A percentile compares a stretch with the other conserved stretches of the same genome.
These are phyloP conservation scores for Calocybe indica DNA, from an alignment of 768 basidiomycete species.

Conservation along the genomic window DNA sequence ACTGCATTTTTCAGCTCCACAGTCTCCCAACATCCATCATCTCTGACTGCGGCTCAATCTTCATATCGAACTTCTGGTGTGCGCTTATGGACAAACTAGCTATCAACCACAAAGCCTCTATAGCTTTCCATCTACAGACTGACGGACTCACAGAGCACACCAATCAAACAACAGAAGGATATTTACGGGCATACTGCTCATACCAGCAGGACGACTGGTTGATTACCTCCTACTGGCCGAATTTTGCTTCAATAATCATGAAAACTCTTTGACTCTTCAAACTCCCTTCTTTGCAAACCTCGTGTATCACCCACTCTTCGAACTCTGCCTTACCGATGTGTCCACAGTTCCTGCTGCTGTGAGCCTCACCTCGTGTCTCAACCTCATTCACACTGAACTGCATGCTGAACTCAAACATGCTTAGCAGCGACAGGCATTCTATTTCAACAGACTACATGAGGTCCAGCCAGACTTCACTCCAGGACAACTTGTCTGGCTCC, in stretches of 20 bases:
- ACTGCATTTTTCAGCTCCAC: constrained; percentile 27
- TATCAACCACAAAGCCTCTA: constrained; percentile 18
- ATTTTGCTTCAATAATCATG: constrained; percentile 33
- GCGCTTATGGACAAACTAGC: constrained; percentile 6
- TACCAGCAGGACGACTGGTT: constrained; percentile 30
- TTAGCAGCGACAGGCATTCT: constrained; percentile 18
- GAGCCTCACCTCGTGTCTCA: constrained; percentile 20
- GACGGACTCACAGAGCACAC: constrained; percentile 32
- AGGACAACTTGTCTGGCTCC: constrained; percentile 30
- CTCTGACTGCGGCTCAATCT: constrained; percentile 24
- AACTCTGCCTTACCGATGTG: constrained; percentile 18
- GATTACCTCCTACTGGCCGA: constrained; percentile 28
- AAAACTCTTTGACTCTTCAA: constrained; percentile 23
- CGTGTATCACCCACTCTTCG: constrained; percentile 25
- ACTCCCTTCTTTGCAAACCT: constrained; percentile 20
- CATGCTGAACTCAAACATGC: constrained; percentile 22
- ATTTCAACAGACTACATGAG: constrained; percentile 18
- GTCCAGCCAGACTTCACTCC: constrained; percentile 21
- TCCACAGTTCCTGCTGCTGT: constrained; percentile 24
- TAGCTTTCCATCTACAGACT: constrained; percentile 39
- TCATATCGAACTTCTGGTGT: constrained; percentile 25
- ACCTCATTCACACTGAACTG: constrained; percentile 26
- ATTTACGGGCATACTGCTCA: constrained; percentile 27
- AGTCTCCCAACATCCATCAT: constrained; percentile 26
- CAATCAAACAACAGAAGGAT: constrained; percentile 31